A percentile compares a stretch with the other conserved stretches of the same genome.
phyloP scores from a whole-genome alignment of 805 yeast genomes.

The Saturnispora ahearnii region DNA sequence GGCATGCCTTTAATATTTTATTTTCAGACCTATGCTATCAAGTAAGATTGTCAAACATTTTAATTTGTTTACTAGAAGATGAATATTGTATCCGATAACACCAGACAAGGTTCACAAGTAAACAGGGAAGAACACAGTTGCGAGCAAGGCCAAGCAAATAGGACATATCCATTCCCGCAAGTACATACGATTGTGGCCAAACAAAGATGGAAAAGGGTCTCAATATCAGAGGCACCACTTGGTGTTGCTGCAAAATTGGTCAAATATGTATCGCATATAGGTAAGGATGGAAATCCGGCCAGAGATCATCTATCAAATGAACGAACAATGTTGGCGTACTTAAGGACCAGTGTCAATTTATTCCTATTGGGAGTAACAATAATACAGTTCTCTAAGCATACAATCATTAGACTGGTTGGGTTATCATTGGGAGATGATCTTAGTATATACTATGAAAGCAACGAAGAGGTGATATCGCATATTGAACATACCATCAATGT shows the following conservation, averaged over 20 bases:
- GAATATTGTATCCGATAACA: not conserved
- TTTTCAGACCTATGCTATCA: not conserved
- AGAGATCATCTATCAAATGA: slow-evolving; percentile 57
- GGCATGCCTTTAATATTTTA: not conserved
- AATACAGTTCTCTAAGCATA: slow-evolving; percentile 40
- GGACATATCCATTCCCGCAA: not conserved
- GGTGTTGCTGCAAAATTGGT: not conserved
- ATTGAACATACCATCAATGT: not conserved
- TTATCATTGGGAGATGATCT: not conserved
- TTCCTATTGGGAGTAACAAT: slow-evolving; percentile 46
- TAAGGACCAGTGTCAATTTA: slow-evolving; percentile 45
- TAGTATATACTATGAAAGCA: not conserved
- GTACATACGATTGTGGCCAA: not conserved
- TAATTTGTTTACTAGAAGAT: not conserved
- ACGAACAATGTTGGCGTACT: slow-evolving; percentile 52
- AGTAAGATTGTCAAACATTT: too few species aligned
- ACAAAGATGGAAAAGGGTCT: not conserved
- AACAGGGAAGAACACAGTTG: not conserved
- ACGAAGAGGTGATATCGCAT: not conserved
- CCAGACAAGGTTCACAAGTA: not conserved
- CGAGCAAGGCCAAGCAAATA: not conserved
- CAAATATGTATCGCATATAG: not conserved
- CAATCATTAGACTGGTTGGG: slow-evolving; percentile 14
- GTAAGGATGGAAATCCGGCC: slow-evolving; percentile 24
- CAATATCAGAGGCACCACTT: not conserved